Conservation (phyloP, 1,284 basidiomycete species). For the Phaffia rhodozyma region DNA sequence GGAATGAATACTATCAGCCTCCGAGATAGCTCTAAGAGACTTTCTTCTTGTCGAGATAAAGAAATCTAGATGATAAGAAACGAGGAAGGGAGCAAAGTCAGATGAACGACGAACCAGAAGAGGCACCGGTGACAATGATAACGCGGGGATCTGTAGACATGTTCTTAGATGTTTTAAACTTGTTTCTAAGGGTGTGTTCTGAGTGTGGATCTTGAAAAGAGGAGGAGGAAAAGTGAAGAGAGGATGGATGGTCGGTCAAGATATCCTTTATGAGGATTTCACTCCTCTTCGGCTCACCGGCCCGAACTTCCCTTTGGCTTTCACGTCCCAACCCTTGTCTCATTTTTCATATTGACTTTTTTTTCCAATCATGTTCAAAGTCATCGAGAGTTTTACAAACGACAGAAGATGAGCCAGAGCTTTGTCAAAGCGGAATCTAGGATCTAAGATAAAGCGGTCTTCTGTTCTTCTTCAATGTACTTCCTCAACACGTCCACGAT, state of each 20-base stretch:
- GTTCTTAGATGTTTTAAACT: not conserved
- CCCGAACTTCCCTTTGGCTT: no score
- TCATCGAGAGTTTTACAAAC: no score
- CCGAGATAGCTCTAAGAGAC: no score
- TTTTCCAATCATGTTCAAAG: no score
- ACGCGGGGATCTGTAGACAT: conserved; percentile 8
- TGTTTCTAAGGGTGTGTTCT: not conserved
- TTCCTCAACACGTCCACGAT: conserved; percentile 22
- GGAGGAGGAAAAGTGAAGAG: not conserved
- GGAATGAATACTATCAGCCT: not conserved
- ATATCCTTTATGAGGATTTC: not conserved
- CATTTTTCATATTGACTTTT: no score
- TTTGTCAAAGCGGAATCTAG: no score
- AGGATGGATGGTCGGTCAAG: not conserved
- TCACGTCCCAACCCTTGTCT: no score
- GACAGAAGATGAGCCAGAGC: no score
- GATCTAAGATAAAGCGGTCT: not conserved
- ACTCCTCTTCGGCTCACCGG: no score
- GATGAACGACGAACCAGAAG: conserved; percentile 21
- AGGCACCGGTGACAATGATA: conserved; percentile 33
- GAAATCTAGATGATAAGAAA: no score
- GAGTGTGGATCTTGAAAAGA: not conserved
- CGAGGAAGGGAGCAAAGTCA: not conserved
- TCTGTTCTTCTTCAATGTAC: conserved; percentile 13
- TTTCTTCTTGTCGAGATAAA: no score